Base-by-base conservation (phyloP, 164 flowering plant species). In the Malania oleifera region DNA sequence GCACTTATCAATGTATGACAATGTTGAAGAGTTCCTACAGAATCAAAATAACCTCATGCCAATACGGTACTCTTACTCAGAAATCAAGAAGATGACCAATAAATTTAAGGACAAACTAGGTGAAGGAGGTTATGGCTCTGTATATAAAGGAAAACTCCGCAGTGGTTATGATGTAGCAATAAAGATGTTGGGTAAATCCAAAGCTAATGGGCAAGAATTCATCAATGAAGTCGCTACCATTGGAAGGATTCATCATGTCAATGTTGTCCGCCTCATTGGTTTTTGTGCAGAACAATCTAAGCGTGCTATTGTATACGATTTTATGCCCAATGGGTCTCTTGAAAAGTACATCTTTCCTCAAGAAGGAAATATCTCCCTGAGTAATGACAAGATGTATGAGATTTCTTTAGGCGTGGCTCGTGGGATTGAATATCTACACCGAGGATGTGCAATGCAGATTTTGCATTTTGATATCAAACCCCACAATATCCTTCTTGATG, bases 381-480 rank as follows among this genome's bases (percentile, higher is more conserved):
- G 60, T 27, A 55, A 25, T 9, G 31, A 45, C 7, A 63, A 38
- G 12, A 26, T 34, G 54, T 55, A 23, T 46, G 47, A 54, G 17
- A 63, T 63, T n/a, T 24, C 57, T 4, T 19, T 51, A 1, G 62
- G 68, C 20, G 68, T 64, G 43, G 68, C 62, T 18, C 56, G 40
- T n/a, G 67, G 67, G 17, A 64, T 64, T 48, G 67, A 56, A 39
- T 64, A 64, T 28, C 23, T 64, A 4, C 68, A 64, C 29, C 31
- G 28, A 19, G 68, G 68, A 0, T 64, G 68, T 43, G 62, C 41
- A 0, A 51, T 57, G 68, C 60, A 64, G 28, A 64, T 64, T 44
- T 35, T 64, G 3, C 62, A 64, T 35, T 62, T 62, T 54, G 66
- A 62, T 23, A 62, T 62, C 59, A 62, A 62, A 47, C 66, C 66